Percentiles rank a stretch among this genome's conserved stretches.
These are phyloP conservation scores for Fagus sylvatica DNA, from an alignment of 306 rosid species.

Conservation along the genomic window DNA sequence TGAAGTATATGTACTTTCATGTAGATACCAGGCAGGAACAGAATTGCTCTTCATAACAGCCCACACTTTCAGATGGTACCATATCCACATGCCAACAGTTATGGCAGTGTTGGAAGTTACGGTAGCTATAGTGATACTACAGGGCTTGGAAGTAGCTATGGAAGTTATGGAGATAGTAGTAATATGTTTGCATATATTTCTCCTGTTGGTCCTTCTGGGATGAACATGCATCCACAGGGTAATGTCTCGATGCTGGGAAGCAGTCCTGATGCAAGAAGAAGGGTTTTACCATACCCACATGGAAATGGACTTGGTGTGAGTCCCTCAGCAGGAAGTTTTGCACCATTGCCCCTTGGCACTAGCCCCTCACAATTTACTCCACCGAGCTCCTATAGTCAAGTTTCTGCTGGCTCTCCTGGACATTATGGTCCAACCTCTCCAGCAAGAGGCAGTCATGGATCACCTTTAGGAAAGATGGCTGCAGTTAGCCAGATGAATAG, in stretches of 20 bases:
- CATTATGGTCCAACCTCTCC: conserved; percentile 97
- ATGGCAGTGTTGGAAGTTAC: conserved; percentile 91
- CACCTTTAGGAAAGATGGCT: conserved; percentile 89
- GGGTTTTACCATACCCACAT: conserved; percentile 66
- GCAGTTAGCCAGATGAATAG: conserved; percentile 83
- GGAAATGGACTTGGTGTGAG: conserved; percentile 86
- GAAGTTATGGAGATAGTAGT: conserved; percentile 88
- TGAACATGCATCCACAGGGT: conserved; percentile 75
- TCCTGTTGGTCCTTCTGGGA: conserved; percentile 86
- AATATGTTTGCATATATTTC: conserved; percentile 87
- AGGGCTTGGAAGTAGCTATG: conserved; percentile 93
- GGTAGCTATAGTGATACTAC: conserved; percentile 87
- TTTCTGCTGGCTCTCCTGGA: conserved; percentile 80
- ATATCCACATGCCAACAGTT: conserved; percentile 76
- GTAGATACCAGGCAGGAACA: conserved; percentile 76
- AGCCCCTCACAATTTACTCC: conserved; percentile 99
- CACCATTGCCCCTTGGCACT: conserved; percentile 94
- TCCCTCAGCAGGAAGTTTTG: conserved; percentile 88
- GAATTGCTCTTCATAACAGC: conserved; percentile 67
- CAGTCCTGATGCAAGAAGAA: conserved; percentile 95
- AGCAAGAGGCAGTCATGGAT: conserved; percentile 95
- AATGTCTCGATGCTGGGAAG: conserved; percentile 77
- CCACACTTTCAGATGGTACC: conserved; percentile 83
- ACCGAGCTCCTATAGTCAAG: conserved; percentile 79
- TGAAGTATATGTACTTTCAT: conserved; percentile 27